Percentiles rank a stretch among this genome's conserved stretches.
phyloP scores from a whole-genome alignment of 768 basidiomycete genomes.

The Tulasnella sp. region DNA sequence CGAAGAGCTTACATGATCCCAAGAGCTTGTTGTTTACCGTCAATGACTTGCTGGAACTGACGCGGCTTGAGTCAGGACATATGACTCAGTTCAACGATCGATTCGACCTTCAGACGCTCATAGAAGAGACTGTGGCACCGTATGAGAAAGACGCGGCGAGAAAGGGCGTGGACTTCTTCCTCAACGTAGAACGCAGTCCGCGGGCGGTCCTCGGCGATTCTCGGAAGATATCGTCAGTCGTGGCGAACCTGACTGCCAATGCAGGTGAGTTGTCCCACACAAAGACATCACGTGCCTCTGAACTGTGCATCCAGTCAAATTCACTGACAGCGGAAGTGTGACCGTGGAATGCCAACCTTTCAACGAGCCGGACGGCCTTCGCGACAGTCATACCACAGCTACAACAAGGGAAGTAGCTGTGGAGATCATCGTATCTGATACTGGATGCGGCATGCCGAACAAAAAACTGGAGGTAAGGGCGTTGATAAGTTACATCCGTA shows the following conservation, averaged over 20 bases:
- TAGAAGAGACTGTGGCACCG: constrained; percentile 49
- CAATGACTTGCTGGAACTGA: constrained; percentile 72
- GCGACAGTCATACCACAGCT: constrained; percentile 20
- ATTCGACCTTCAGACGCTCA: constrained; percentile 50
- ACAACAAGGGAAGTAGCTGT: constrained; percentile 39
- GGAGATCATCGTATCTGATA: constrained; percentile 61
- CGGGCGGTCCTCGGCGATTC: constrained; percentile 57
- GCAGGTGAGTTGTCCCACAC: constrained; percentile 37
- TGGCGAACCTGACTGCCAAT: constrained; percentile 69
- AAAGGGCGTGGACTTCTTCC: constrained; percentile 44
- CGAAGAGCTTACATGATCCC: constrained; percentile 1
- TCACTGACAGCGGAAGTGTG: constrained; percentile 50
- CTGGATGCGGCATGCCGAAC: constrained; percentile 57
- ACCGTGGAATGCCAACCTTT: constrained; percentile 44
- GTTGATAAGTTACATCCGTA: too few species aligned
- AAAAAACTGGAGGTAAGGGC: constrained; percentile 58
- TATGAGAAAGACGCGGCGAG: constrained; percentile 58
- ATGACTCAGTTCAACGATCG: constrained; percentile 68
- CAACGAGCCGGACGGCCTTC: constrained; percentile 41
- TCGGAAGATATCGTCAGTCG: constrained; percentile 61
- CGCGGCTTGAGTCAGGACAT: constrained; percentile 61
- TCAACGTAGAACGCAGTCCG: constrained; percentile 46
- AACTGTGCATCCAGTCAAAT: constrained; percentile 44
- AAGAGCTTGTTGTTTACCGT: constrained; percentile 72
- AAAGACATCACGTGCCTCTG: background rate